Base-by-base conservation (phyloP, 805 yeast genomes). In the Monosporozyma solicola region DNA sequence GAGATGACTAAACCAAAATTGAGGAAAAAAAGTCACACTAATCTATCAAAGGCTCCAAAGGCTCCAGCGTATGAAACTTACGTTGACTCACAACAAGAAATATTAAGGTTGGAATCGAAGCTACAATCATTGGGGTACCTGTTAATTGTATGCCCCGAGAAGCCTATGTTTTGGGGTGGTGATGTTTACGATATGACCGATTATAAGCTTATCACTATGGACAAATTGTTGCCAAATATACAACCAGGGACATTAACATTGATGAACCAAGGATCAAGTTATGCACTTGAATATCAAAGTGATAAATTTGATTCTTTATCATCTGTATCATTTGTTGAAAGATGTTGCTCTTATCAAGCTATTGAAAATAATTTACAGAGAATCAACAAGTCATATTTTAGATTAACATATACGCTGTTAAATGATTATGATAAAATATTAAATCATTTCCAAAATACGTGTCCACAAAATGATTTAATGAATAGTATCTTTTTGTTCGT, bases 141-240 rank as follows among this genome's bases (percentile, higher is more conserved):
- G 13, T 61, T 90, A 29, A 84, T 88, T 0, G 68, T 91, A 4
- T 83, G 87, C 60, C 90, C 96, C 0, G 77, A 84, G 2, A 87
- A 87, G 61, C 95, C 97, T 0, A 78, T 91, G 68, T 80, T 87
- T 49, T 92, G 98, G 98, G 90, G 86, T 55, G 97, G 97, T 4
- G 76, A 80, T 16, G 82, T 85, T 57, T 76, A 83, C 41, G 35
- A 41, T 29, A 16, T 48, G 27, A 25, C 29, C n/a, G 43, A 27
- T 13, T 15, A 41, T 9, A 45, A 45, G n/a, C 31, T 29, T 2
- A 37, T 48, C 8, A 35, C 44, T 16, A 37, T 48, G 15, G 59
- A 58, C 1, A 56, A 64, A 20, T 54, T 63, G 9, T 64, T 65
- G 5, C 29, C 66, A 8, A 60, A 61, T 24, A 48, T 62, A 0